Base-by-base conservation (phyloP, 2,329 filamentous ascomycete species). In the Zymoseptoria ardabiliae region DNA sequence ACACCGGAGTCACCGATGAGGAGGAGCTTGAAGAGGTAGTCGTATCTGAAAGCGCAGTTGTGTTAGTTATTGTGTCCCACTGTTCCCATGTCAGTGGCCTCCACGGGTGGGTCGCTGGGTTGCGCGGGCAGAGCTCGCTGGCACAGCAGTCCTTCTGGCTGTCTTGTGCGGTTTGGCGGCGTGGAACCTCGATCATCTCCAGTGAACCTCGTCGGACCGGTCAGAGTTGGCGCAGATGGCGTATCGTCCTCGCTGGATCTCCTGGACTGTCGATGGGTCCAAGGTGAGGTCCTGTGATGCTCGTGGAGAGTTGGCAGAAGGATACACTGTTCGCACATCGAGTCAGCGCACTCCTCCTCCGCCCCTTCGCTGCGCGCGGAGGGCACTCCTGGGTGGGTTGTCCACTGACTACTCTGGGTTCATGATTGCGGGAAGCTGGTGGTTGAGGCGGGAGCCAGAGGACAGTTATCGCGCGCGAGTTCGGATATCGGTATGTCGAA, bases 1-100 rank as follows among this genome's bases (percentile, higher is more conserved):
- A 99, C 94, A 86, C 94, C 94, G 77, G 94, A 99, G 78, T 99
- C 94, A 79, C 94, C 94, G 86, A 99, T 99, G 82, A 99, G 93
- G 79, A 99, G 90, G 69, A 99, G 91, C 87, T 99, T 99, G 87
- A 99, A 99, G 74, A 99, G 91, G 79, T 99, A 99, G 78, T 99
- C 94, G 89, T 99, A 99, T 94, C 94, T 97, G 74, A 61, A 21
- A 53, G 21, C 11, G 28, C 50, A 23, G n/a, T 20, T 35, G 35
- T 25, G 54, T 65, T 59, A 65, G 63, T 50, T 57, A 50, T 25
- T 30, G 58, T 49, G 45, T 30, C 48, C 54, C 25, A 48, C 25
- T 28, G 6, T 28, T 30, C 55, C 51, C 56, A 30, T 30, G 2
- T 51, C 11, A 21, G 9, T 28, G n/a, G 4, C 17, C 17, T n/a